phyloP scores from a whole-genome alignment of 148 eudicot genomes.

The Suaeda aralocaspica region DNA sequence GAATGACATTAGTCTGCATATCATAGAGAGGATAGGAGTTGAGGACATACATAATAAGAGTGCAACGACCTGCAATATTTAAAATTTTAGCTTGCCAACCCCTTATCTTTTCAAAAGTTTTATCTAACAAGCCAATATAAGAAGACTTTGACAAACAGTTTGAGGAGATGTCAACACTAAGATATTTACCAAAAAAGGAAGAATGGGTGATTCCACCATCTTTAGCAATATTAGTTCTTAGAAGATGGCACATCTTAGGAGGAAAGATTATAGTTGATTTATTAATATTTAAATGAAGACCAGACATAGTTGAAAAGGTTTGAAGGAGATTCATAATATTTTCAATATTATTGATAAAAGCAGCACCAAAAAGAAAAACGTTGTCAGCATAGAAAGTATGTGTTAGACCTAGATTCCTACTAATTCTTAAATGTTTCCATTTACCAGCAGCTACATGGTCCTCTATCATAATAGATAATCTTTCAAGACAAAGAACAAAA shows the following conservation, averaged over 20 bases:
- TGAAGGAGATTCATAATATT: background rate
- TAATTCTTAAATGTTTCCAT: background rate
- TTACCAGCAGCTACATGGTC: fast-evolving
- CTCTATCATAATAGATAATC: background rate
- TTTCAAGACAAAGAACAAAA: background rate
- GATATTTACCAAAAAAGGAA: background rate
- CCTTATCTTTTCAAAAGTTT: background rate
- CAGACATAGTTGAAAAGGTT: background rate
- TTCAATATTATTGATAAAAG: background rate
- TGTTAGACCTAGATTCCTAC: background rate
- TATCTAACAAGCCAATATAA: background rate
- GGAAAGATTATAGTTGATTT: background rate
- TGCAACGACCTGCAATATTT: background rate
- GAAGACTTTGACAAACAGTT: background rate
- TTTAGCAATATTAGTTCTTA: too few species aligned
- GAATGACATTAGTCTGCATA: background rate
- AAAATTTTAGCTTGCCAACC: background rate
- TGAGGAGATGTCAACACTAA: background rate
- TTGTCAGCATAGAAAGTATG: background rate
- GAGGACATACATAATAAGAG: background rate
- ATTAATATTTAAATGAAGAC: background rate
- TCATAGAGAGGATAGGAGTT: background rate
- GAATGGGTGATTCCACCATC: background rate
- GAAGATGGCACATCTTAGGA: background rate
- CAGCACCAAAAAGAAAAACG: background rate